Conservation (phyloP, 345 rosid species). For the Mallotus nudiflorus region DNA sequence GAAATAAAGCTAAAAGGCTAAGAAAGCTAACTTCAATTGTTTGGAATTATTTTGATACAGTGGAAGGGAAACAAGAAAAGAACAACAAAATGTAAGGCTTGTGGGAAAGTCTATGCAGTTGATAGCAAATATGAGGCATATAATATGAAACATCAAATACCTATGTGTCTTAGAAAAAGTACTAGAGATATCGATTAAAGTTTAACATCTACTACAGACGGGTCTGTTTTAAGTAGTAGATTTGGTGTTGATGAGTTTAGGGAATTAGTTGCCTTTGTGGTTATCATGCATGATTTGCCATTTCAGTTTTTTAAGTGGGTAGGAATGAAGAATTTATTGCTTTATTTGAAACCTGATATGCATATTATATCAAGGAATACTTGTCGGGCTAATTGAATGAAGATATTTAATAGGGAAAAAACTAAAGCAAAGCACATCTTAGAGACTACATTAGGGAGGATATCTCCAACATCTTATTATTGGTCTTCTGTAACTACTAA, state of each 20-base stretch:
- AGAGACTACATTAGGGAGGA: not conserved
- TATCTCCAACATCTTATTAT: not conserved
- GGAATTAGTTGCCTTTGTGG: not conserved
- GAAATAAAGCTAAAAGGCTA: not conserved
- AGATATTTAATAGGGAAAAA: not conserved
- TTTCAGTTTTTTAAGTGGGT: not conserved
- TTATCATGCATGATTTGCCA: not conserved
- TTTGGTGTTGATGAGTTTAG: not conserved
- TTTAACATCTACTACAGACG: not conserved
- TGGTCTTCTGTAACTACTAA: no score
- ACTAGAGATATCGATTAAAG: not conserved
- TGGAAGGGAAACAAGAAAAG: not conserved
- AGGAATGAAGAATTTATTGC: not conserved
- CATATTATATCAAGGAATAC: not conserved
- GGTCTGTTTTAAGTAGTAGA: not conserved
- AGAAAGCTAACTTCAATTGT: not conserved
- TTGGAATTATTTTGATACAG: not conserved
- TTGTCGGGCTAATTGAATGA: not conserved
- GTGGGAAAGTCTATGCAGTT: not conserved
- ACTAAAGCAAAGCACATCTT: no score
- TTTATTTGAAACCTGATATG: not conserved
- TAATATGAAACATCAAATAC: not conserved
- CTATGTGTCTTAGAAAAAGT: not conserved
- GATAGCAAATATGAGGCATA: not conserved
- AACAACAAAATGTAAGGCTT: not conserved